These are phyloP conservation scores for Phialophora chinensis DNA, from an alignment of 2,329 filamentous ascomycete species.

Conservation along the genomic window DNA sequence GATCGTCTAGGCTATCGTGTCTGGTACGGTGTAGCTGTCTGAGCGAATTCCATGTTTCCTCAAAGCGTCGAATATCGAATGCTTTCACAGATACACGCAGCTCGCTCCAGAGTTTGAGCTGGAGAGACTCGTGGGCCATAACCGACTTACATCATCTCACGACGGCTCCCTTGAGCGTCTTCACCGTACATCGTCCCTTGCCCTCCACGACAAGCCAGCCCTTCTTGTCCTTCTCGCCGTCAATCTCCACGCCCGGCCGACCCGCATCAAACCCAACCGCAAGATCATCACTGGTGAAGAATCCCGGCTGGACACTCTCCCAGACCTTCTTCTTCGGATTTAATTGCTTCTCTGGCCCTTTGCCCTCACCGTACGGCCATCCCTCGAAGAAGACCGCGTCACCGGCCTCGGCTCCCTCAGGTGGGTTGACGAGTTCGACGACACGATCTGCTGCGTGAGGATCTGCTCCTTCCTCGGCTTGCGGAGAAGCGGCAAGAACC, in stretches of 20 bases:
- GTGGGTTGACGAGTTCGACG: slow-evolving; percentile 89
- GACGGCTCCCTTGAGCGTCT: slow-evolving; percentile 75
- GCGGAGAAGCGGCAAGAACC: slow-evolving; percentile 93
- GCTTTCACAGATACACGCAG: neutral
- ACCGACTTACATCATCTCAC: slow-evolving; percentile 32
- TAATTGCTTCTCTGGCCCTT: slow-evolving; percentile 77
- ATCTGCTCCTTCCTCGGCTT: slow-evolving; percentile 74
- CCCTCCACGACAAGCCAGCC: slow-evolving; percentile 72
- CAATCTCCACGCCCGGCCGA: slow-evolving; percentile 69
- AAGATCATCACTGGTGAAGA: slow-evolving; percentile 81
- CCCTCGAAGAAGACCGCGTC: slow-evolving; percentile 93
- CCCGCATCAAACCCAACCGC: slow-evolving; percentile 86
- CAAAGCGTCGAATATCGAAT: neutral
- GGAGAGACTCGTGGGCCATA: neutral
- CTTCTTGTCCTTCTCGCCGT: slow-evolving; percentile 56
- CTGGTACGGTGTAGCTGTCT: neutral
- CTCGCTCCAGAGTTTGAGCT: neutral
- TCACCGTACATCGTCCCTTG: slow-evolving; percentile 82
- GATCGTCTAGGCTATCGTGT: neutral
- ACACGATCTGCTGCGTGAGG: slow-evolving; percentile 76
- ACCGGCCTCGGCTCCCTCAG: slow-evolving; percentile 77
- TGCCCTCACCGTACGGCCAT: slow-evolving; percentile 74
- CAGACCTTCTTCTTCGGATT: slow-evolving; percentile 99
- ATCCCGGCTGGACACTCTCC: slow-evolving; percentile 95
- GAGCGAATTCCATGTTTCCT: neutral